Conservation (phyloP, 164 flowering plant species). For the Aristolochia contorta region DNA sequence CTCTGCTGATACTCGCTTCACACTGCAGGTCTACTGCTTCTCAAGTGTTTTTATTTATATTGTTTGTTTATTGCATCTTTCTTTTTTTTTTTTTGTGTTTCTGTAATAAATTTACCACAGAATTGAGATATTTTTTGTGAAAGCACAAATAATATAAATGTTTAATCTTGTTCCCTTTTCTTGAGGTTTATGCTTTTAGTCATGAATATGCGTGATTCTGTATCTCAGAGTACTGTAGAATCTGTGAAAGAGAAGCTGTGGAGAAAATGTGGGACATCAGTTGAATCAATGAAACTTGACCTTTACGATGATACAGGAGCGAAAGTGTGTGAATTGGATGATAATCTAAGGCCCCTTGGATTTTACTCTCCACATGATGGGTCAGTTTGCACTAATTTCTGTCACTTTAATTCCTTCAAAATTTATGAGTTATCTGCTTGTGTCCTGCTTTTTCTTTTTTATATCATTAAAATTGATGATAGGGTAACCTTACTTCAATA, state of each 20-base stretch:
- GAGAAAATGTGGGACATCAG: slow-evolving; percentile 88
- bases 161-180: not conserved
- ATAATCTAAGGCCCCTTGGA: slow-evolving; percentile 61
- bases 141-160: not conserved
- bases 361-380: slow-evolving; percentile 87
- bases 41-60: not conserved
- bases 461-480: not conserved
- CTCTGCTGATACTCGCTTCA: slow-evolving; percentile 65
- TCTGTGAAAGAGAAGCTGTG: slow-evolving; percentile 89
- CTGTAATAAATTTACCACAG: not conserved
- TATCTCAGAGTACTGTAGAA: slow-evolving; percentile 53
- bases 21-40: slow-evolving; percentile 44
- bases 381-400: slow-evolving; percentile 26
- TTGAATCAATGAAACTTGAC: slow-evolving; percentile 72
- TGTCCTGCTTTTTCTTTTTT: too few species aligned
- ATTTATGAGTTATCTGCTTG: too few species aligned
- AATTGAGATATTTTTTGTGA: not conserved
- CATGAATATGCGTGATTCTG: not conserved
- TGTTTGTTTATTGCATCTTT: not conserved
- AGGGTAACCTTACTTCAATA: not conserved
- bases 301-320: slow-evolving; percentile 62
- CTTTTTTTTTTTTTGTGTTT: not conserved
- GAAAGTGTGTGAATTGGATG: slow-evolving; percentile 48
- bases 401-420: too few species aligned
- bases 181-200: not conserved